Conservation (phyloP, 2,329 filamentous ascomycete species). For the Emydomyces testavorans region DNA sequence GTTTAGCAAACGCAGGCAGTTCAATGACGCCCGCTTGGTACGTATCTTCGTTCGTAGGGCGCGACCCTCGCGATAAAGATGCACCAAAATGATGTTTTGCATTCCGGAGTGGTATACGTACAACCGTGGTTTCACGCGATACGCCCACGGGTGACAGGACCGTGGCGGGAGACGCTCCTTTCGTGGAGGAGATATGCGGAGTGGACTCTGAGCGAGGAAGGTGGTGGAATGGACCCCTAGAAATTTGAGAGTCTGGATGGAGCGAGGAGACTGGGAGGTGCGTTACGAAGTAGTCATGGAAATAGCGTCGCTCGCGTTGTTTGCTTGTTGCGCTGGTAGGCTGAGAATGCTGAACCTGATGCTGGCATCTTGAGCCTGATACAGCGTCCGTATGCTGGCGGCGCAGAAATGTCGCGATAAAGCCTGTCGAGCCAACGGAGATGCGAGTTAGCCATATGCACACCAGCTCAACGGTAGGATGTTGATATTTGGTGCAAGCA, state of each 20-base stretch:
- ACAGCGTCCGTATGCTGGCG: conserved; percentile 19
- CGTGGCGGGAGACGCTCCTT: conserved; percentile 38
- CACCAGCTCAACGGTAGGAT: conserved; percentile 7
- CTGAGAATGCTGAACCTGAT: conserved; percentile 7
- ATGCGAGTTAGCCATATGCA: background rate
- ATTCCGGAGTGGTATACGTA: conserved; percentile 82
- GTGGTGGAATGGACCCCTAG: conserved; percentile 62
- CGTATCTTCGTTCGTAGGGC: conserved; percentile 84
- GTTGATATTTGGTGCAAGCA: conserved; percentile 15
- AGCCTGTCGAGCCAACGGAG: conserved; percentile 22
- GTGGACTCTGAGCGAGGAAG: conserved; percentile 74
- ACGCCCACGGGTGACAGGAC: conserved; percentile 50
- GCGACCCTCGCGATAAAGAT: conserved; percentile 63
- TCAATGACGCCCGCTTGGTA: conserved; percentile 91
- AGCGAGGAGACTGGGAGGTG: conserved; percentile 87
- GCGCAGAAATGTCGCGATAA: conserved; percentile 26
- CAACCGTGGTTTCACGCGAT: conserved; percentile 73
- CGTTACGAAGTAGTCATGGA: conserved; percentile 96
- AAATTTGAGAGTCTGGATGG: conserved; percentile 66
- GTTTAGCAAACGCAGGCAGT: conserved; percentile 81
- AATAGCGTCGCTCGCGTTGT: conserved; percentile 40
- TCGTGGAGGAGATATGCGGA: conserved; percentile 53
- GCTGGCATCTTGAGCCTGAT: conserved; percentile 10
- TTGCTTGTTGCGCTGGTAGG: background rate
- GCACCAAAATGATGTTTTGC: conserved; percentile 95